A percentile compares a stretch with the other conserved stretches of the same genome.
These are phyloP conservation scores for Cardamine resedifolia DNA, from an alignment of 345 rosid species.

Conservation along the genomic window DNA sequence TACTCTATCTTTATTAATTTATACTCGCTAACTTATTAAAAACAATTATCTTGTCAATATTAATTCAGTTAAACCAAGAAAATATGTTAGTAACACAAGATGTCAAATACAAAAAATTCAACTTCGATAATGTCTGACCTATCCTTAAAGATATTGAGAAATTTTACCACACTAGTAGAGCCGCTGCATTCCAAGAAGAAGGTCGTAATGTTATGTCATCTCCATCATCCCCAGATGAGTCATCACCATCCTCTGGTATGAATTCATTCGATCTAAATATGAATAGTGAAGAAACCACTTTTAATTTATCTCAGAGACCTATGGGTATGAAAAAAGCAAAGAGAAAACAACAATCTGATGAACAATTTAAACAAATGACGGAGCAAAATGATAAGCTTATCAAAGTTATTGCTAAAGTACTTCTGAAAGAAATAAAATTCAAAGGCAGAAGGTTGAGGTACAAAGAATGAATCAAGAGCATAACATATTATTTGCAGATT, in stretches of 20 bases:
- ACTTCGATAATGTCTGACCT: neutral
- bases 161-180: neutral
- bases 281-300: neutral
- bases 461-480: too few relatives aligned
- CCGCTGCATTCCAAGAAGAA: neutral
- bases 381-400: too few relatives aligned
- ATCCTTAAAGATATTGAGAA: neutral
- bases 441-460: too few relatives aligned
- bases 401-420: too few relatives aligned
- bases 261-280: neutral
- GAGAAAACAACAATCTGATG: too few relatives aligned
- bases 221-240: slow-evolving; percentile 2
- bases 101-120: neutral
- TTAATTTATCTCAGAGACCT: neutral
- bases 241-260: neutral
- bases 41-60: neutral
- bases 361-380: too few relatives aligned
- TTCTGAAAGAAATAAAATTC: too few relatives aligned
- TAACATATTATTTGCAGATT: too few relatives aligned
- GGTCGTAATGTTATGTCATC: neutral
- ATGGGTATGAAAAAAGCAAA: too few relatives aligned
- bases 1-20: too few relatives aligned
- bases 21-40: too few relatives aligned
- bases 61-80: neutral
- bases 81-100: neutral